A percentile compares a stretch with the other conserved stretches of the same genome.
phyloP scores from a whole-genome alignment of 306 rosid species.

The Fragaria ananassa region DNA sequence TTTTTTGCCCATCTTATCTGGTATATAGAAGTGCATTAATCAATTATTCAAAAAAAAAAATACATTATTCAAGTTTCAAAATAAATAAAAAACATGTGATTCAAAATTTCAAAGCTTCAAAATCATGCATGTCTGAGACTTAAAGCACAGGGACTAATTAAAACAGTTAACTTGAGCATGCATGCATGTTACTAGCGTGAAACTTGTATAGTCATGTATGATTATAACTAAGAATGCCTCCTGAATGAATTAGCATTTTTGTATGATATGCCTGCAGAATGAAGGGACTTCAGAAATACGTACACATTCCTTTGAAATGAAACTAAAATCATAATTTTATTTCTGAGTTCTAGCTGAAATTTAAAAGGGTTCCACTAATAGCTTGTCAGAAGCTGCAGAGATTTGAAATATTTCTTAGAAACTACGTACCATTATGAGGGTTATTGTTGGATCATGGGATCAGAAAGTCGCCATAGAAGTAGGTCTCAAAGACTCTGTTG shows the following conservation, averaged over 20 bases:
- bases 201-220: neutral
- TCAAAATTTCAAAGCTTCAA: neutral
- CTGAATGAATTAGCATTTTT: slow-evolving; percentile 20
- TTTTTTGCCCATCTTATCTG: too few relatives aligned
- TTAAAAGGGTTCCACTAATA: neutral
- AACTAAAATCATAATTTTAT: neutral
- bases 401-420: neutral
- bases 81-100: neutral
- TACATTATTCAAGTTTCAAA: too few relatives aligned
- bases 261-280: neutral
- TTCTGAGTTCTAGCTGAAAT: neutral
- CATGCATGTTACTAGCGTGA: neutral
- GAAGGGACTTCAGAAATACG: neutral
- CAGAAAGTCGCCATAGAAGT: slow-evolving; percentile 54
- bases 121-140: neutral
- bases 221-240: slow-evolving; percentile 8
- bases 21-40: too few relatives aligned
- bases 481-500: slow-evolving; percentile 51
- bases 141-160: neutral
- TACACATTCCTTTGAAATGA: slow-evolving; percentile 7
- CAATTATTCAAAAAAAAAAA: too few relatives aligned
- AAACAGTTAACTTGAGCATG: neutral
- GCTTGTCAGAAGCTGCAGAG: neutral
- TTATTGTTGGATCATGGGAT: slow-evolving; percentile 37
- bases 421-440: slow-evolving; percentile 29